A percentile compares a stretch with the other conserved stretches of the same genome.
Conservation (phyloP, 2,329 filamentous ascomycete genomes). For the Cucurbitaria berberidis region DNA sequence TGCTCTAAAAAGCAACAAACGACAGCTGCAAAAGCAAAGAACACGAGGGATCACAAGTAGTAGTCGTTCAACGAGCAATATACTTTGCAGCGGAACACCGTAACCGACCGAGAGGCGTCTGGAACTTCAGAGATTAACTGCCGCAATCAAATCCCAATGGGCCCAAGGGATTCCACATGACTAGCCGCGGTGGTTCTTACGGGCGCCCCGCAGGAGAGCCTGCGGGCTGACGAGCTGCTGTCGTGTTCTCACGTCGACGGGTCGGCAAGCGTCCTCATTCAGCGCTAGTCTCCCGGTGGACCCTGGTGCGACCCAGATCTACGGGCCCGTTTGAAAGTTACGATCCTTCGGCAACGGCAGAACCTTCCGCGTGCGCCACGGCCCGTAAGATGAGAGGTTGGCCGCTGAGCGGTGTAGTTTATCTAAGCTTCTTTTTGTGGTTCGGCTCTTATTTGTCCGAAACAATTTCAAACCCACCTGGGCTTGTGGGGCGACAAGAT, state of each 20-base stretch:
- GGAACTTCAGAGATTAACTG: no score
- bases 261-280: not conserved
- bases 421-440: no score
- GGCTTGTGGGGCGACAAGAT: no score
- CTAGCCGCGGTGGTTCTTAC: not conserved
- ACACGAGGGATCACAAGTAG: not conserved
- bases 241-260: not conserved
- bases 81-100: not conserved
- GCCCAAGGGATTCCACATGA: not conserved
- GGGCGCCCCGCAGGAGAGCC: not conserved
- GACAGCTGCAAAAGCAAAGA: not conserved
- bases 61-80: not conserved
- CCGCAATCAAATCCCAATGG: no score
- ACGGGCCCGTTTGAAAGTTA: not conserved
- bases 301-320: not conserved
- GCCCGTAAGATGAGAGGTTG: not conserved
- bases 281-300: not conserved
- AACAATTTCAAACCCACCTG: no score
- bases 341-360: constrained; percentile 1
- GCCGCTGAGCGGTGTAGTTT: no score
- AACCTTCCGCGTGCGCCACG: constrained; percentile 2
- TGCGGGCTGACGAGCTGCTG: not conserved
- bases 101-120: not conserved
- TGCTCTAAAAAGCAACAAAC: not conserved
- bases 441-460: no score